Evolutionary conservation across 2,329 filamentous ascomycete genomes (phyloP), one percentile per base, ranked within the genome.

Genomic region (Graphiopsis chlorocephala): DNA sequence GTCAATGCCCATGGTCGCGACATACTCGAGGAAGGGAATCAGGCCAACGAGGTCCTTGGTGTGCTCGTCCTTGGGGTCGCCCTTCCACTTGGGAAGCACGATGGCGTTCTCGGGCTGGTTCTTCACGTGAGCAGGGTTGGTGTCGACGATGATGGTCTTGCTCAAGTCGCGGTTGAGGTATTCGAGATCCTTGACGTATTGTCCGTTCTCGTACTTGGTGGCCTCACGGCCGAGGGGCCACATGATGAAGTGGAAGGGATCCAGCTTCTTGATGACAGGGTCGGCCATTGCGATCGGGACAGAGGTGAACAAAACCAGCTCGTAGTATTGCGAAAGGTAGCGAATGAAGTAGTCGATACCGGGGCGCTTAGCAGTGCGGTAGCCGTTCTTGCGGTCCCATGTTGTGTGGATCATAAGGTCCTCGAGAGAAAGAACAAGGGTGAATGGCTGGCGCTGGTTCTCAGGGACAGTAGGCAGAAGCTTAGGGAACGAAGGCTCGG

Each of bases 171-270:
- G 91, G 82, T 99, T 99, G 57, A 99, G 87, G 80, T 97, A 98
- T 2, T 93, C 93, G n/a, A 99, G 87, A 76, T 99, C 95, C 92
- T 99, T 99, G 79, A 99, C 86, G 74, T 98, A 93, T 79, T 97
- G 91, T 69, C 95, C 95, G 69, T 96, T 90, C 79, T 97, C 90
- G 77, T 97, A 99, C 73, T 93, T 91, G 66, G 95, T 98, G n/a
- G 94, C 95, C 79, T 99, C 95, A 63, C 95, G 87, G 83, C 92
- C 98, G 56, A 99, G 82, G 1, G 93, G 93, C 90, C 93, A 98
- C 81, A 93, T 90, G 77, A 98, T 93, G 77, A 98, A 92, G 73
- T 90, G 91, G 84, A 91, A 98, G 38, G 94, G 95, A 75, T 99
- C 95, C 66, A 99, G 83, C 80, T 99, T 99, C 73, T 92, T 88